phyloP scores from a whole-genome alignment of 2,329 filamentous ascomycete species.

The Fusarium ambrosium region DNA sequence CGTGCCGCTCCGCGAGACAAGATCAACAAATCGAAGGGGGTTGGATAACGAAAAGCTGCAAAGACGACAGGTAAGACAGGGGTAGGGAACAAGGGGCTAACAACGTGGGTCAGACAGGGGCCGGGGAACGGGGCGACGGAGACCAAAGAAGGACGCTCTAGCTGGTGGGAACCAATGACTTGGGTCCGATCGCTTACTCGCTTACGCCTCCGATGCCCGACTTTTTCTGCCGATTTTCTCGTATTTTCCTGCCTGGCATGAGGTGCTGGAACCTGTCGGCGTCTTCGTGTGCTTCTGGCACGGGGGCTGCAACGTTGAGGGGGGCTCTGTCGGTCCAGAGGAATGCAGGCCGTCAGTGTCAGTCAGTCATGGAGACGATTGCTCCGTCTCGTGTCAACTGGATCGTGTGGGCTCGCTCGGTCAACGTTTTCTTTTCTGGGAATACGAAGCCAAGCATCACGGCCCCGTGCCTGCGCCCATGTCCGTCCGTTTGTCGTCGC shows the following conservation, averaged over 20 bases:
- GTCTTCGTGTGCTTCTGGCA: constrained; percentile 8
- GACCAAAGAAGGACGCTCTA: constrained; percentile 22
- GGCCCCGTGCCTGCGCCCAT: constrained; percentile 2
- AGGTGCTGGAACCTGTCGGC: constrained; percentile 13
- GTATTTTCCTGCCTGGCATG: constrained; percentile 36
- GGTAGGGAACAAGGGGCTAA: constrained; percentile 42
- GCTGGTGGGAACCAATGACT: constrained; percentile 36
- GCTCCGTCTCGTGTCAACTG: constrained; percentile 2
- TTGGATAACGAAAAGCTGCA: constrained; percentile 32
- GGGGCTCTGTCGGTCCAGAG: constrained; percentile 4
- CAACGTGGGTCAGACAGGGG: constrained; percentile 31
- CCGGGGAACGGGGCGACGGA: constrained; percentile 29
- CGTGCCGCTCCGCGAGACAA: constrained; percentile 12
- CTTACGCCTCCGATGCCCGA: constrained; percentile 28
- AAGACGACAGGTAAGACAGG: constrained; percentile 18
- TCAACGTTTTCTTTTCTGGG: constrained; percentile 19
- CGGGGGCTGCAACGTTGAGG: constrained; percentile 1
- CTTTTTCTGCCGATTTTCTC: constrained; percentile 42
- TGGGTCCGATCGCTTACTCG: constrained; percentile 38
- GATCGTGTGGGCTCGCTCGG: constrained; percentile 11
- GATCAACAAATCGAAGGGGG: constrained; percentile 24
- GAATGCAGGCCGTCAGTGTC: background rate
- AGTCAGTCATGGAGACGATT: constrained; percentile 1
- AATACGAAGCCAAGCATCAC: constrained; percentile 35
- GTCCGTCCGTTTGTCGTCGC: constrained; percentile 21